Base-by-base conservation (phyloP, 2,329 filamentous ascomycete species). In the Sarocladium strictum region DNA sequence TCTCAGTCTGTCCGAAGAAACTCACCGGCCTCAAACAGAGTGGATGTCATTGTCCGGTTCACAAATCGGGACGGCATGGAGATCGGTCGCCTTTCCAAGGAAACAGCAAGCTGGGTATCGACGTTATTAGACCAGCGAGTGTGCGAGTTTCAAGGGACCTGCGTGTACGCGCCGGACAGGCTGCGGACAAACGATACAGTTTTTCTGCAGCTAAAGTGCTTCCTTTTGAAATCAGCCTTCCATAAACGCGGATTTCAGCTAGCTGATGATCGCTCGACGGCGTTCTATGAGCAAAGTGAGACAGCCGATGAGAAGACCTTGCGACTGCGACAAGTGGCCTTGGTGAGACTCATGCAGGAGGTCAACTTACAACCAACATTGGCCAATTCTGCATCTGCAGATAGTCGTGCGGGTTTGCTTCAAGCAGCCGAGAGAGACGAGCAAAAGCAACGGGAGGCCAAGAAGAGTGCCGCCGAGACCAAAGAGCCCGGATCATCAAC, bases 131-230 rank as follows among this genome's bases (percentile, higher is more conserved):
- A 99, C 64, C 91, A 97, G 67, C 86, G 87, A 29, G 80, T 97
- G 3, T 97, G 92, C 74, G 81, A 74, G 21, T 96, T 99, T 58
- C 89, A 96, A 61, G 94, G 89, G 5, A 84, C 81, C 12, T 96
- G 91, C 63, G 90, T 99, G 1, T 97, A 89, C 68, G 89, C 89
- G 0, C 92, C 92, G 0, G 93, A 97, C 55, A 78, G 83, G 47
- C 71, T 97, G 49, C 80, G 89, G 51, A 94, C 92, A 9, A 96
- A 96, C 64, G 94, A 99, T 63, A 97, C 91, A 0, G 80, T 99
- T n/a, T 96, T 93, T 62, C 69, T 99, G 6, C 94, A 99, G 67
- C 71, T 99, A 43, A 80, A 81, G 54, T 94, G 88, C 64, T 96
- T 80, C 54, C 68, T 99, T 37, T 76, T 94, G 15, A 81, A 76